Conservation (phyloP, 2,329 filamentous ascomycete species). For the Waltergamsia citrina region DNA sequence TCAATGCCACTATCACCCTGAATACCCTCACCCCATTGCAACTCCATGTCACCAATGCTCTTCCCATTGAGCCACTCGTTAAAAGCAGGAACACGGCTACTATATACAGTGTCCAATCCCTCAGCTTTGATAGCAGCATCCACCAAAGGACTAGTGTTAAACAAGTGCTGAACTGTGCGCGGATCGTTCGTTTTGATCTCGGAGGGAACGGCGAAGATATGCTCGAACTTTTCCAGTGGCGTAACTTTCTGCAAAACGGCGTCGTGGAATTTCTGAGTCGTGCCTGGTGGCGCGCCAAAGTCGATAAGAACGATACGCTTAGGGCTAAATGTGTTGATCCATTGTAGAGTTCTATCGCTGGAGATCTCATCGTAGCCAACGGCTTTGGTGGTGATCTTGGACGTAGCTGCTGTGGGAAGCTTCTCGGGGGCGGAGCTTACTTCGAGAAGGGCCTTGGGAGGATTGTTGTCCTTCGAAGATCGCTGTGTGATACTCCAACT, state of each 20-base stretch:
- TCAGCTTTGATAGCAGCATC: constrained; percentile 5
- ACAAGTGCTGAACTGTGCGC: background rate
- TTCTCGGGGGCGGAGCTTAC: constrained; percentile 12
- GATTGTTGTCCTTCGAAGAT: background rate
- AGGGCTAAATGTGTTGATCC: constrained; percentile 7
- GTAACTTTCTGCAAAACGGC: background rate
- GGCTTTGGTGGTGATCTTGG: constrained; percentile 4
- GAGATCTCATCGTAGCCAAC: constrained; percentile 7
- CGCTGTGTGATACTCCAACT: constrained; percentile 14
- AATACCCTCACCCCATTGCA: constrained; percentile 5
- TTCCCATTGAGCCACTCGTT: constrained; percentile 2
- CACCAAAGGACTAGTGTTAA: constrained; percentile 7
- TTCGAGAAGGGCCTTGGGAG: constrained; percentile 15
- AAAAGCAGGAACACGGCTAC: constrained; percentile 3
- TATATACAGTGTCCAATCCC: constrained; percentile 2
- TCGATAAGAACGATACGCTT: constrained; percentile 10
- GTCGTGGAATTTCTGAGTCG: constrained; percentile 3
- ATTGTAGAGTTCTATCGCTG: constrained; percentile 3
- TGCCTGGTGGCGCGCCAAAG: constrained; percentile 8
- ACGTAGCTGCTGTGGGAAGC: constrained; percentile 2
- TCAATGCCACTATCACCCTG: constrained; percentile 5
- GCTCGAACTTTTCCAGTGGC: background rate
- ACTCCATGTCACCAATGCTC: constrained; percentile 1
- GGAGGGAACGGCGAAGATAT: background rate
- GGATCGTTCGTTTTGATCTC: constrained; percentile 1